A percentile compares a stretch with the other conserved stretches of the same genome.
Conservation (phyloP, 2,329 filamentous ascomycete genomes). For the Teratosphaeria gauchensis region DNA sequence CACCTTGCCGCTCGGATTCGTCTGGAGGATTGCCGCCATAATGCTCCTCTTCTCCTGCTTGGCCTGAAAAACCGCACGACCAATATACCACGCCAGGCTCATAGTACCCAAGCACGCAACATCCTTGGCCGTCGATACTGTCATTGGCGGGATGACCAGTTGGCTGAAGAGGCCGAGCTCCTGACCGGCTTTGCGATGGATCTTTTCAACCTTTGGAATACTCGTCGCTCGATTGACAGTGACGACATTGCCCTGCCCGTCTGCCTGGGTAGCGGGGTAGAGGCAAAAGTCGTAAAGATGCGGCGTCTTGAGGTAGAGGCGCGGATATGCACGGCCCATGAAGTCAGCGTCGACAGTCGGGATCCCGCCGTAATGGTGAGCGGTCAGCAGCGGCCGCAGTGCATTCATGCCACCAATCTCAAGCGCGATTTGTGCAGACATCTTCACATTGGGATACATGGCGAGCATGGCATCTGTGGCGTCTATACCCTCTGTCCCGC, state of each 20-base stretch:
- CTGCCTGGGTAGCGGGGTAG: slow-evolving; percentile 36
- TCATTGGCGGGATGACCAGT: slow-evolving; percentile 32
- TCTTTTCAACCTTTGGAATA: slow-evolving; percentile 34
- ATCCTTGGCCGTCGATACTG: slow-evolving; percentile 26
- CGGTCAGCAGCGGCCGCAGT: slow-evolving; percentile 48
- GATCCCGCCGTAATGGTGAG: slow-evolving; percentile 40
- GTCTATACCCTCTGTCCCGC: slow-evolving; percentile 42
- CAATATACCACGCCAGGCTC: slow-evolving; percentile 43
- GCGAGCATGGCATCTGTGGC: slow-evolving; percentile 41
- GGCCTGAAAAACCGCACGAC: slow-evolving; percentile 47
- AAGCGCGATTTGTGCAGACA: slow-evolving; percentile 51
- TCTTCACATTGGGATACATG: slow-evolving; percentile 32
- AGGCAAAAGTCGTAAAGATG: slow-evolving; percentile 33
- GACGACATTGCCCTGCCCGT: slow-evolving; percentile 36
- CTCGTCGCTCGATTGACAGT: slow-evolving; percentile 33
- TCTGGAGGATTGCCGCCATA: slow-evolving; percentile 47
- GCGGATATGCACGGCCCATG: slow-evolving; percentile 40
- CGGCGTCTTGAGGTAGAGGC: slow-evolving; percentile 37
- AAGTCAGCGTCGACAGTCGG: slow-evolving; percentile 37
- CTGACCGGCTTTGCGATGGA: slow-evolving; percentile 26
- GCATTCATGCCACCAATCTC: slow-evolving; percentile 60
- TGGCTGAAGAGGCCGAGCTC: slow-evolving; percentile 35
- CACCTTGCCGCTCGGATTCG: slow-evolving; percentile 49
- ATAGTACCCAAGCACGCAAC: slow-evolving; percentile 33
- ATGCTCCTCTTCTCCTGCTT: slow-evolving; percentile 42